A percentile compares a stretch with the other conserved stretches of the same genome.
Evolutionary conservation across 2,329 filamentous ascomycete genomes (phyloP).

Genomic region (Colletotrichum sidae): DNA sequence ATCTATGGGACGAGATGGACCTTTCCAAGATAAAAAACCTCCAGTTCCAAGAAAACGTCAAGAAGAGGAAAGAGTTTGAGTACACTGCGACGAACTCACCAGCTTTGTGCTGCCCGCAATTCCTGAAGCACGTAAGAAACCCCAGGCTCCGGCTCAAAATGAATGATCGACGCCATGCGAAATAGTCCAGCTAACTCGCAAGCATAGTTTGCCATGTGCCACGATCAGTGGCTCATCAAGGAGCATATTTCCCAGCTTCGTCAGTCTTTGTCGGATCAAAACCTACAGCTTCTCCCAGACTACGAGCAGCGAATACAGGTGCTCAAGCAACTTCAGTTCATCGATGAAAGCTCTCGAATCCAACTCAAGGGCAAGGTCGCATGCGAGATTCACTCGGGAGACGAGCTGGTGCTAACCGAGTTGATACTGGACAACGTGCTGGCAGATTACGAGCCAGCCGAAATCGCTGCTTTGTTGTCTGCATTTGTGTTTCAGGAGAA

Average conservation of each 20-base stretch:
- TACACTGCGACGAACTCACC: slow-evolving; percentile 71
- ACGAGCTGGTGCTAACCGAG: slow-evolving; percentile 95
- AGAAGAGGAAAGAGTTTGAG: slow-evolving; percentile 75
- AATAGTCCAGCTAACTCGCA: slow-evolving; percentile 41
- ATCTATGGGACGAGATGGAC: slow-evolving; percentile 86
- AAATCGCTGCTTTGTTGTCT: slow-evolving; percentile 93
- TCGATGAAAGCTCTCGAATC: slow-evolving; percentile 87
- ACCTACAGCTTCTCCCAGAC: slow-evolving; percentile 93
- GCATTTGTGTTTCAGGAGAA: slow-evolving; percentile 99
- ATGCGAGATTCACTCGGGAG: slow-evolving; percentile 96
- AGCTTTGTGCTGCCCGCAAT: slow-evolving; percentile 78
- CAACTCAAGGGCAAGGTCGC: slow-evolving; percentile 98
- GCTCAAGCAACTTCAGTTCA: slow-evolving; percentile 90
- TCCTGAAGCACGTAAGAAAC: slow-evolving; percentile 86
- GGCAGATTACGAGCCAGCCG: slow-evolving; percentile 93
- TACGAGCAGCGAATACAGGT: slow-evolving; percentile 96
- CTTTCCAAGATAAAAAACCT: slow-evolving; percentile 86
- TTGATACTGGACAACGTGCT: slow-evolving; percentile 96
- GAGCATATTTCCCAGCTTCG: slow-evolving; percentile 91
- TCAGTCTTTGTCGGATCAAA: slow-evolving; percentile 93
- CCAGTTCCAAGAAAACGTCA: slow-evolving; percentile 81
- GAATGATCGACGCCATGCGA: slow-evolving; percentile 2
- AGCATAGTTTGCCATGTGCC: slow-evolving; percentile 89
- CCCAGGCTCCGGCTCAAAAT: background rate
- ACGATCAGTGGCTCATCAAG: slow-evolving; percentile 96